phyloP scores from a whole-genome alignment of 352 stramenopile genomes.

The Phytopythium mirpurense region DNA sequence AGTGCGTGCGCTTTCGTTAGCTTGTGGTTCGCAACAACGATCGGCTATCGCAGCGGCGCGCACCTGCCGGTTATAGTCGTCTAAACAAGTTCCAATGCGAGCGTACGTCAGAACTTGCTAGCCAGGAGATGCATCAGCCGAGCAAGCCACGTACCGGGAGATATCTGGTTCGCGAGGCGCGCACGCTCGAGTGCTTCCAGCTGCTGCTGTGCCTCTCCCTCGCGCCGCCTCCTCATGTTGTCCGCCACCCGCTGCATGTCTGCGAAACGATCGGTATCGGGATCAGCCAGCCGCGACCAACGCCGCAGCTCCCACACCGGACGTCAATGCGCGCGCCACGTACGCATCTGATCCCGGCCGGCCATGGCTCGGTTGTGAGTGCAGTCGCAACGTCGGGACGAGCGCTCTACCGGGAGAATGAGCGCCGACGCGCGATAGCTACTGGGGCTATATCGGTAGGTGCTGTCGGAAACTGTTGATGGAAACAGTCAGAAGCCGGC shows the following conservation, averaged over 20 bases:
- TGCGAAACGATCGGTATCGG: background rate
- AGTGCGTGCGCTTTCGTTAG: no score
- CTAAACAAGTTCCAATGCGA: slow-evolving; percentile 16
- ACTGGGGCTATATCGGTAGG: no score
- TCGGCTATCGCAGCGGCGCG: background rate
- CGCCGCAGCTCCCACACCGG: no score
- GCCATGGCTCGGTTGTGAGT: background rate
- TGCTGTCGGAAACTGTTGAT: slow-evolving; percentile 7
- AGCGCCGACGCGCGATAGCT: background rate
- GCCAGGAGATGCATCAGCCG: no score
- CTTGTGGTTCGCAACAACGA: no score
- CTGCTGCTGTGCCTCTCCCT: slow-evolving; percentile 25
- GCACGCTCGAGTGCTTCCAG: slow-evolving; percentile 35
- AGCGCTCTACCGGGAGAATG: background rate
- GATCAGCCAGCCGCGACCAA: no score
- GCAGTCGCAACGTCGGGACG: background rate
- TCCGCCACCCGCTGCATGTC: slow-evolving; percentile 5
- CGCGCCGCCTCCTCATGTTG: slow-evolving; percentile 18
- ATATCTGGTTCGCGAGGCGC: slow-evolving; percentile 38
- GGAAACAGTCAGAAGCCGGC: slow-evolving; percentile 2
- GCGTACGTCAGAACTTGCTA: no score
- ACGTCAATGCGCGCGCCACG: no score
- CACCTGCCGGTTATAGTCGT: slow-evolving; percentile 49
- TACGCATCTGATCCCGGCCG: background rate
- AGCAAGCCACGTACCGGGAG: slow-evolving; percentile 14